Conservation (phyloP, 495 filamentous ascomycete genomes). For the Aspergillus funiculosus region DNA sequence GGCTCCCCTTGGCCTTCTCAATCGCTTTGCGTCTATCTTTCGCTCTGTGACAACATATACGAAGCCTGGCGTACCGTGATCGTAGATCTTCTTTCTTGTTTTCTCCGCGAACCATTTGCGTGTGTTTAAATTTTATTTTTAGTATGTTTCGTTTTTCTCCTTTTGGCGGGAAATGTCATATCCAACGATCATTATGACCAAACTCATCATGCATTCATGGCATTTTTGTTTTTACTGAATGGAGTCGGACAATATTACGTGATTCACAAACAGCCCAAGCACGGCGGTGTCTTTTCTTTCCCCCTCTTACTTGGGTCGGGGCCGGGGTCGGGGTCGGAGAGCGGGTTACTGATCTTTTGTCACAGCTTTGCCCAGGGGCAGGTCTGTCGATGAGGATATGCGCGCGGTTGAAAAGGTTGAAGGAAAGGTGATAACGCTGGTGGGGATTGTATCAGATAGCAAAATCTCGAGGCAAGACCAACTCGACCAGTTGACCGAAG, state of each 20-base stretch:
- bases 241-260: slow-evolving; percentile 24
- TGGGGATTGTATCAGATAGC: slow-evolving; percentile 13
- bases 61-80: slow-evolving; percentile 46
- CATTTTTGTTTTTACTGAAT: slow-evolving; percentile 30
- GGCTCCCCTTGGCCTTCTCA: slow-evolving; percentile 26
- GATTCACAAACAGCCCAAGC: slow-evolving; percentile 21
- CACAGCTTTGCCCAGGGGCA: slow-evolving; percentile 3
- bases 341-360: slow-evolving; percentile 15
- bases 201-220: slow-evolving; percentile 42
- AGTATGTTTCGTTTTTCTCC: slow-evolving; percentile 21
- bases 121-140: slow-evolving; percentile 20
- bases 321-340: slow-evolving; percentile 14
- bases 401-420: neutral
- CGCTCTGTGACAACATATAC: slow-evolving; percentile 38
- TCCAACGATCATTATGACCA: slow-evolving; percentile 45
- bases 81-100: slow-evolving; percentile 38
- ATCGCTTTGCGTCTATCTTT: slow-evolving; percentile 33
- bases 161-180: slow-evolving; percentile 35
- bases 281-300: slow-evolving; percentile 19
- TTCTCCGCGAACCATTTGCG: slow-evolving; percentile 24
- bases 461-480: slow-evolving; percentile 9
- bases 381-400: neutral
- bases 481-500: slow-evolving; percentile 10
- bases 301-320: slow-evolving; percentile 20
- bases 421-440: slow-evolving; percentile 5